Base-by-base conservation (phyloP, 371 early-diverging fungal species). In the Zancudomyces culisetae region DNA sequence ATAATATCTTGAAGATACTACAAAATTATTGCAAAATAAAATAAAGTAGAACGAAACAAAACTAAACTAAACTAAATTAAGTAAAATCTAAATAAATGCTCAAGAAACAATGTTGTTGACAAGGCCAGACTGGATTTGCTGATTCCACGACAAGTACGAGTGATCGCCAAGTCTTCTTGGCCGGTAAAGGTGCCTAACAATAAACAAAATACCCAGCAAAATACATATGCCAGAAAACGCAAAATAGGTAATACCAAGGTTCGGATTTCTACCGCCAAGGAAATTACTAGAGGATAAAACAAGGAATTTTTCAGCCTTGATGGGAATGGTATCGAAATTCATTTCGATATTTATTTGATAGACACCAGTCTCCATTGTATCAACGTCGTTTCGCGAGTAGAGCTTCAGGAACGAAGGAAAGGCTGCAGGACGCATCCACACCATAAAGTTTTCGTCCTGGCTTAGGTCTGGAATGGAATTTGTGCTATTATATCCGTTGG, bases 371-470 rank as follows among this genome's bases (percentile, higher is more conserved):
- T 53, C 42, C 51, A 87, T 69, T 18, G 56, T 57, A 1, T 74
- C 69, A n/a, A 62, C 45, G 41, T 77, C 76, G 53, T 76, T 81
- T 60, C 78, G 72, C 21, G 83, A 91, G 75, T 90, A 98, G 30
- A 97, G 71, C 69, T 99, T 99, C 45, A 96, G 77, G 68, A 98
- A 98, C 49, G 79, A 88, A 41, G 98, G 94, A 52, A 97, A 71
- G 0, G 94, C 94, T 4, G 96, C 88, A 0, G 87, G 82, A 43
- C 92, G 80, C 91, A 98, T 96, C 99, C 99, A 99, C n/a, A 97
- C 97, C 67, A 89, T 85, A 57, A 98, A 83, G 43, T 82, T 73
- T 69, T 96, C 86, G 69, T 80, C 73, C 24, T 54, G 46, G 10
- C 70, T 58, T 23, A 84, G 61, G 50, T 88, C 76, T 3, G 86